phyloP scores from a whole-genome alignment of 1,284 basidiomycete genomes.

The Cutaneotrichosporon sp. region DNA sequence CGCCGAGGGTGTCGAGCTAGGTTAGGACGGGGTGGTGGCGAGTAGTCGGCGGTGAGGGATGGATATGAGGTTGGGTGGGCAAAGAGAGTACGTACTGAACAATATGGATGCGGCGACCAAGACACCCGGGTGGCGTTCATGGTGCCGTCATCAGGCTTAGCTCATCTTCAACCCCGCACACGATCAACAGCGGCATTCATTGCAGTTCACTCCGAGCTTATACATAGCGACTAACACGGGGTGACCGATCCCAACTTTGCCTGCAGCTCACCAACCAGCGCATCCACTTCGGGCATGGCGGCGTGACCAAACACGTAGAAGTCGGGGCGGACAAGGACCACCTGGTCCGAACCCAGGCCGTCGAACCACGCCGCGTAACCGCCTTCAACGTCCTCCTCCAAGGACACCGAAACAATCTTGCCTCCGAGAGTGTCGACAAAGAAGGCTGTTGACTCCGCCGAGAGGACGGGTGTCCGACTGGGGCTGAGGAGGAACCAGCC shows the following conservation, averaged over 20 bases:
- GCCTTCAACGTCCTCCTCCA: conserved; percentile 5
- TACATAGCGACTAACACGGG: background rate
- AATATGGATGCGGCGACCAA: no score
- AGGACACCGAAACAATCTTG: conserved; percentile 7
- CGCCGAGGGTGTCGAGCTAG: no score
- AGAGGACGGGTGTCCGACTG: background rate
- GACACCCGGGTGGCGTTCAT: no score
- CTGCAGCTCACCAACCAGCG: conserved; percentile 5
- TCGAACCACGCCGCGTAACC: conserved; percentile 20
- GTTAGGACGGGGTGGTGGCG: no score
- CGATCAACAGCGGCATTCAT: no score
- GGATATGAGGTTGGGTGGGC: no score
- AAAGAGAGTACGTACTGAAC: no score
- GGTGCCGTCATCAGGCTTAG: no score
- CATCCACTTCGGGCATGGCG: background rate
- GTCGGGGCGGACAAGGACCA: conserved; percentile 17
- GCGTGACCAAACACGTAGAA: conserved; percentile 23
- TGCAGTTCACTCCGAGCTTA: no score
- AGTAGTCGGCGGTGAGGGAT: no score
- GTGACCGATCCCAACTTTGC: conserved; percentile 1
- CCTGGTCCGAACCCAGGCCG: background rate
- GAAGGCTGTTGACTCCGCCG: background rate
- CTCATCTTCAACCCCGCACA: no score
- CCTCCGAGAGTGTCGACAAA: conserved; percentile 6
- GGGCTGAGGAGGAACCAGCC: conserved; percentile 21